These are phyloP conservation scores for Coemansia nantahalensis DNA, from an alignment of 192 early-diverging fungal species.

Conservation along the genomic window DNA sequence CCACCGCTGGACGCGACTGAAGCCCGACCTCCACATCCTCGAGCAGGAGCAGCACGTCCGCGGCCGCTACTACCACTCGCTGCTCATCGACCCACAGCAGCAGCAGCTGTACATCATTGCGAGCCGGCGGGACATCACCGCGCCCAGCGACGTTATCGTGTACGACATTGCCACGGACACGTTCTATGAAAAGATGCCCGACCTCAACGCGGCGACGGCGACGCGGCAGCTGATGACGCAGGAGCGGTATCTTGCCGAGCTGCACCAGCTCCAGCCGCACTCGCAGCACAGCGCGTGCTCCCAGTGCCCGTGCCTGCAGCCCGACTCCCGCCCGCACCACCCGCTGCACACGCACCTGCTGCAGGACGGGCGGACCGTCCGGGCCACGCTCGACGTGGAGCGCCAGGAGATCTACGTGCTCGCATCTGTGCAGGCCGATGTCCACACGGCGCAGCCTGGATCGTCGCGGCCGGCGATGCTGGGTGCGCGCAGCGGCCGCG, in stretches of 20 bases:
- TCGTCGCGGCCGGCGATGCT: constrained; percentile 21
- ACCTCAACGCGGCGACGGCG: constrained; percentile 11
- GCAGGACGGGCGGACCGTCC: constrained; percentile 47
- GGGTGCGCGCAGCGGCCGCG: constrained; percentile 16
- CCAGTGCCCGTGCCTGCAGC: constrained; percentile 8
- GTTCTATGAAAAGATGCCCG: constrained; percentile 63
- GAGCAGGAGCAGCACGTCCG: constrained; percentile 65
- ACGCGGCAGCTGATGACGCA: constrained; percentile 36
- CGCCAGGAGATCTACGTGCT: constrained; percentile 86
- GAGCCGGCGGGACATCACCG: constrained; percentile 81
- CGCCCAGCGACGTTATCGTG: constrained; percentile 75
- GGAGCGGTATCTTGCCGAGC: constrained; percentile 32
- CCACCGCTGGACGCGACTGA: constrained; percentile 73
- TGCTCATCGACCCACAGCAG: constrained; percentile 73
- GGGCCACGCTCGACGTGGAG: constrained; percentile 76
- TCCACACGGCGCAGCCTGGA: constrained; percentile 3
- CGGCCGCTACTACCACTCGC: constrained; percentile 85
- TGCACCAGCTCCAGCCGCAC: constrained; percentile 25
- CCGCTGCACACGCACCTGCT: constrained; percentile 37
- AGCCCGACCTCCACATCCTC: constrained; percentile 59
- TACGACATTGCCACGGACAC: constrained; percentile 80
- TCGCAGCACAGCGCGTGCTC: constrained; percentile 6
- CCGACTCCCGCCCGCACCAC: constrained; percentile 18
- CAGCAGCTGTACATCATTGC: constrained; percentile 86
- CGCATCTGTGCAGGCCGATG: constrained; percentile 37